These are phyloP conservation scores for Calocera cornea DNA, from an alignment of 768 basidiomycete species.

Conservation along the genomic window DNA sequence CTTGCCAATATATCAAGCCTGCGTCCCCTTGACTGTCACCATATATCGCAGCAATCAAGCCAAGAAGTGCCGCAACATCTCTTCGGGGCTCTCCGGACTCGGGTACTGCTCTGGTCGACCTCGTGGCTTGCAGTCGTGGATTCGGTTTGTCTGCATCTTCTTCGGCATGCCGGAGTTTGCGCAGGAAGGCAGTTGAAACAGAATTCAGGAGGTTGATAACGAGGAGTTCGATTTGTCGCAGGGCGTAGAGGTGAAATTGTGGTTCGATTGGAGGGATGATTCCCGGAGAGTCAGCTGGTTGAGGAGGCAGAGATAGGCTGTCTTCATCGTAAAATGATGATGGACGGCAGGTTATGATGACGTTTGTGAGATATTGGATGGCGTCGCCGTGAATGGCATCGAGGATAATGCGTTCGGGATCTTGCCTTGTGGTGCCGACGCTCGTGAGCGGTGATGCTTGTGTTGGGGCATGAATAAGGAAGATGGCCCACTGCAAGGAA, in stretches of 20 bases:
- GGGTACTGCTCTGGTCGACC: constrained; percentile 23
- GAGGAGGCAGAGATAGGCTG: constrained; percentile 18
- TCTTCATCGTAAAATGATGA: constrained; percentile 18
- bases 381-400: constrained; percentile 71
- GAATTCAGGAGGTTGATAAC: constrained; percentile 38
- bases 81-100: constrained; percentile 42
- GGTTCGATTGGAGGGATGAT: constrained; percentile 15
- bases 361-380: constrained; percentile 55
- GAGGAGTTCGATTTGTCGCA: constrained; percentile 56
- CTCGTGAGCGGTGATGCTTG: constrained; percentile 52
- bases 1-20: constrained; percentile 75
- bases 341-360: constrained; percentile 25
- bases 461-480: constrained; percentile 62
- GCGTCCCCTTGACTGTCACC: constrained; percentile 56
- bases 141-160: constrained; percentile 65
- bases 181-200: constrained; percentile 20
- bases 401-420: constrained; percentile 70
- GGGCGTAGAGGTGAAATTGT: constrained; percentile 41
- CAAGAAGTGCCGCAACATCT: constrained; percentile 73
- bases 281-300: constrained; percentile 17
- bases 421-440: constrained; percentile 38
- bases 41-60: constrained; percentile 72
- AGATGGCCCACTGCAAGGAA: constrained; percentile 78
- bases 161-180: constrained; percentile 66
- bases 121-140: constrained; percentile 36